Conservation (phyloP, 164 flowering plant species). For the Brasenia schreberi region DNA sequence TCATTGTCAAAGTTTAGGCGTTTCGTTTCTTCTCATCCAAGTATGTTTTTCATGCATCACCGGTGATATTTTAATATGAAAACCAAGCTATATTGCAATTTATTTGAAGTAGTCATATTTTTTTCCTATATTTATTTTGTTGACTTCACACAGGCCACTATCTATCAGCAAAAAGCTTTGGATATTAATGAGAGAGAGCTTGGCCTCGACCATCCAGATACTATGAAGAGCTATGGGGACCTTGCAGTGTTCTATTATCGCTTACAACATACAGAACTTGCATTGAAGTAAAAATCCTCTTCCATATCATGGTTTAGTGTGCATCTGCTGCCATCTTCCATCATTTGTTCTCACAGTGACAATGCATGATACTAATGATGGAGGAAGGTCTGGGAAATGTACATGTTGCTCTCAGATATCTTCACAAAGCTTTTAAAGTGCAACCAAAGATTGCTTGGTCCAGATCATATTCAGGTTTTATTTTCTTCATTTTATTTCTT, state of each 20-base stretch:
- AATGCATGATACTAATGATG: too few species aligned
- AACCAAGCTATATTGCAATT: too few species aligned
- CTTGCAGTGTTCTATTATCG: conserved; percentile 98
- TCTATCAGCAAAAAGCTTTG: conserved; percentile 95
- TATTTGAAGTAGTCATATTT: too few species aligned
- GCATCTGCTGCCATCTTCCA: too few species aligned
- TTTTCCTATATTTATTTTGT: too few species aligned
- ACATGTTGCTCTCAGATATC: conserved; percentile 95
- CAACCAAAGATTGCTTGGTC: conserved; percentile 90
- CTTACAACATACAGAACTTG: conserved; percentile 95
- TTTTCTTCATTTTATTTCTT: too few species aligned
- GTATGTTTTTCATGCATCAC: too few species aligned
- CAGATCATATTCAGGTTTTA: conserved; percentile 94
- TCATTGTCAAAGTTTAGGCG: too few species aligned
- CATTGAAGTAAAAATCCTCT: conserved; percentile 63
- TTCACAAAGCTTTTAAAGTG: conserved; percentile 94
- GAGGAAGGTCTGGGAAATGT: conserved; percentile 99
- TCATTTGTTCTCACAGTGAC: too few species aligned
- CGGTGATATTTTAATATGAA: too few species aligned
- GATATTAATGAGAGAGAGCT: conserved; percentile 98
- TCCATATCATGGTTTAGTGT: too few species aligned
- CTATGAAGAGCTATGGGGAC: conserved; percentile 99
- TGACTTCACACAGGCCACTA: conserved; percentile 55
- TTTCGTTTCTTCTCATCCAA: too few species aligned
- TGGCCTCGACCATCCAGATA: conserved; percentile 99